These are phyloP conservation scores for Thraustotheca clavata DNA, from an alignment of 352 stramenopile species.

Conservation along the genomic window DNA sequence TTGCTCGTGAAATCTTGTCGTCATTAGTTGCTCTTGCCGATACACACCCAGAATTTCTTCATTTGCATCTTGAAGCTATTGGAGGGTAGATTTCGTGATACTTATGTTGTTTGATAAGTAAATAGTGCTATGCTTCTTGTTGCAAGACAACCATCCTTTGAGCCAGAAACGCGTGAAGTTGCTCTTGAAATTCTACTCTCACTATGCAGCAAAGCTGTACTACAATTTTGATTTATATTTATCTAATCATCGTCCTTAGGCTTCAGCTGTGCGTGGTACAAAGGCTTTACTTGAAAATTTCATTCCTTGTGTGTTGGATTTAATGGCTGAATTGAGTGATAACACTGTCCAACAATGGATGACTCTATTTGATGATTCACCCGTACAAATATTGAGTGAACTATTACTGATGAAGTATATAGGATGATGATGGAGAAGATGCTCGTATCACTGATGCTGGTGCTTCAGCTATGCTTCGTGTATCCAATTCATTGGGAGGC, in stretches of 20 bases:
- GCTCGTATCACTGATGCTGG: constrained; percentile 59
- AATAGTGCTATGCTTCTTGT: constrained; percentile 73
- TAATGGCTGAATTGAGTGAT: constrained; percentile 77
- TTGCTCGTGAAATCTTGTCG: constrained; percentile 63
- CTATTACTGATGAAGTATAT: not conserved
- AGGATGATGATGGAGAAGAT: constrained; percentile 28
- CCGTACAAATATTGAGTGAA: constrained; percentile 49
- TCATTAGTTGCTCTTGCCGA: constrained; percentile 66
- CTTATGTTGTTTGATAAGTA: not conserved
- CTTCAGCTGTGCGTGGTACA: constrained; percentile 52
- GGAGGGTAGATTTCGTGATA: not conserved
- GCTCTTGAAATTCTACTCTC: constrained; percentile 76
- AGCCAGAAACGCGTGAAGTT: constrained; percentile 66
- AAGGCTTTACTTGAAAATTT: constrained; percentile 58
- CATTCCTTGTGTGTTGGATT: constrained; percentile 62
- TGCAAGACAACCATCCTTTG: constrained; percentile 47
- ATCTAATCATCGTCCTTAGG: constrained; percentile 1
- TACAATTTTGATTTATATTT: not conserved
- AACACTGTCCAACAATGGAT: constrained; percentile 46
- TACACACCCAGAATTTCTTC: constrained; percentile 77
- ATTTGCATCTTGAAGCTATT: constrained; percentile 17
- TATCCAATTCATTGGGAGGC: constrained; percentile 62
- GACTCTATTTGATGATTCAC: constrained; percentile 68
- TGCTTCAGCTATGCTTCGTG: constrained; percentile 66
- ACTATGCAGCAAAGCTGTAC: constrained; percentile 61